A percentile compares a stretch with the other conserved stretches of the same genome.
Conservation (phyloP, 495 filamentous ascomycete species). For the Penicillium maclennaniae region DNA sequence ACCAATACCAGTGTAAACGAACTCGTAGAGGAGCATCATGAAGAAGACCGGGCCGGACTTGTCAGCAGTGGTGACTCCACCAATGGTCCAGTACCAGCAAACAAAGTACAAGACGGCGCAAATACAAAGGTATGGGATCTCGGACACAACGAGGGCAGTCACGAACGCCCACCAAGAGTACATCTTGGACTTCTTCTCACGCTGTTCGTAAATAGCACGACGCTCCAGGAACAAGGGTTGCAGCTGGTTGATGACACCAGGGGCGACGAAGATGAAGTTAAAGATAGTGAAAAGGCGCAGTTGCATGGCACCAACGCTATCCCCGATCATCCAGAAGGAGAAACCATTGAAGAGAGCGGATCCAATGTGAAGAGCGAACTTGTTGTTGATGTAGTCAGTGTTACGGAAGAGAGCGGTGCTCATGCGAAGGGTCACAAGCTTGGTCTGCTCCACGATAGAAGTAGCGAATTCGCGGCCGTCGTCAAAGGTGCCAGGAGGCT, state of each 20-base stretch:
- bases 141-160: slow-evolving; percentile 44
- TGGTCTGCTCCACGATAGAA: slow-evolving; percentile 52
- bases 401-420: slow-evolving; percentile 58
- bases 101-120: slow-evolving; percentile 46
- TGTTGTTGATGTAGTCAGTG: slow-evolving; percentile 61
- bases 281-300: slow-evolving; percentile 43
- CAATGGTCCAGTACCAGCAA: slow-evolving; percentile 49
- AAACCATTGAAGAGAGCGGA: slow-evolving; percentile 38
- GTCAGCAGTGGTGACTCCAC: slow-evolving; percentile 31
- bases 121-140: slow-evolving; percentile 49
- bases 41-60: slow-evolving; percentile 53
- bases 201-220: slow-evolving; percentile 48
- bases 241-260: slow-evolving; percentile 46
- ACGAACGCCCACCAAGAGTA: slow-evolving; percentile 54
- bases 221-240: slow-evolving; percentile 51
- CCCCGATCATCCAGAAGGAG: slow-evolving; percentile 35
- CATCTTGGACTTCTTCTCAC: slow-evolving; percentile 51
- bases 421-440: slow-evolving; percentile 52
- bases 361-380: slow-evolving; percentile 42
- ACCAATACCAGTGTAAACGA: slow-evolving; percentile 54
- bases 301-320: slow-evolving; percentile 25
- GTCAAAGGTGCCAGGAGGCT: slow-evolving; percentile 27
- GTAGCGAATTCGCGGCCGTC: slow-evolving; percentile 53
- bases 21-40: slow-evolving; percentile 50
- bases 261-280: slow-evolving; percentile 48